phyloP scores from a whole-genome alignment of 495 filamentous ascomycete genomes.

The Xylaria curta region DNA sequence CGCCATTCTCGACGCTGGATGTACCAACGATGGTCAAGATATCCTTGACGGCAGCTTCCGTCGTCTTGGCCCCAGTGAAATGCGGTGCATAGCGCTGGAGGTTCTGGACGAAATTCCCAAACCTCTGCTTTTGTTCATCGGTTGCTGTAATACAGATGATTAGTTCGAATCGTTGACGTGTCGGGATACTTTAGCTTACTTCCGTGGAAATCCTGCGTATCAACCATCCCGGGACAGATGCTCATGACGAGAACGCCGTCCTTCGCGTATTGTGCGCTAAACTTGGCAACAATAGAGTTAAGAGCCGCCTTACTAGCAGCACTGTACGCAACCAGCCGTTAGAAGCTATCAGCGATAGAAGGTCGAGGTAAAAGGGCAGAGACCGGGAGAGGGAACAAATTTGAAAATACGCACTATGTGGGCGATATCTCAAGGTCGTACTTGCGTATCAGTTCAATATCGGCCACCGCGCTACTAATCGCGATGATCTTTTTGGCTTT shows the following conservation, averaged over 20 bases:
- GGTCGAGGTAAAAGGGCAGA: neutral
- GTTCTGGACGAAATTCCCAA: constrained; percentile 40
- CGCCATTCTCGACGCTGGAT: constrained; percentile 54
- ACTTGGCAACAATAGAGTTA: constrained; percentile 53
- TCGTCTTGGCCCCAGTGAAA: constrained; percentile 53
- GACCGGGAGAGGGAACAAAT: neutral
- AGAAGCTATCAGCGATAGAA: neutral
- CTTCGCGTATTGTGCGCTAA: constrained; percentile 51
- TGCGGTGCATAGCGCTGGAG: constrained; percentile 54
- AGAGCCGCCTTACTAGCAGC: constrained; percentile 51
- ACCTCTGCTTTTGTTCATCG: constrained; percentile 42
- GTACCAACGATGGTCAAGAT: constrained; percentile 50
- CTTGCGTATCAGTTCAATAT: constrained; percentile 37
- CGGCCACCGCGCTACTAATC: constrained; percentile 53
- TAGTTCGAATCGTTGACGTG: neutral
- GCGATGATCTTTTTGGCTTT: constrained; percentile 58
- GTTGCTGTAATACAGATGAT: constrained; percentile 40
- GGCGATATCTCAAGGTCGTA: constrained; percentile 32
- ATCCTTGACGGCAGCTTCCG: constrained; percentile 49
- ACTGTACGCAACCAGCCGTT: constrained; percentile 29
- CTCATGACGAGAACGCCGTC: constrained; percentile 59
- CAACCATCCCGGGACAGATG: constrained; percentile 58
- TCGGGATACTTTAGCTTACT: neutral
- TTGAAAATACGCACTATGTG: neutral
- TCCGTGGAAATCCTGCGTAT: constrained; percentile 32